Percentiles rank a stretch among this genome's conserved stretches.
Evolutionary conservation across 2,329 filamentous ascomycete species (phyloP).

Genomic region (Botrytis aclada): DNA sequence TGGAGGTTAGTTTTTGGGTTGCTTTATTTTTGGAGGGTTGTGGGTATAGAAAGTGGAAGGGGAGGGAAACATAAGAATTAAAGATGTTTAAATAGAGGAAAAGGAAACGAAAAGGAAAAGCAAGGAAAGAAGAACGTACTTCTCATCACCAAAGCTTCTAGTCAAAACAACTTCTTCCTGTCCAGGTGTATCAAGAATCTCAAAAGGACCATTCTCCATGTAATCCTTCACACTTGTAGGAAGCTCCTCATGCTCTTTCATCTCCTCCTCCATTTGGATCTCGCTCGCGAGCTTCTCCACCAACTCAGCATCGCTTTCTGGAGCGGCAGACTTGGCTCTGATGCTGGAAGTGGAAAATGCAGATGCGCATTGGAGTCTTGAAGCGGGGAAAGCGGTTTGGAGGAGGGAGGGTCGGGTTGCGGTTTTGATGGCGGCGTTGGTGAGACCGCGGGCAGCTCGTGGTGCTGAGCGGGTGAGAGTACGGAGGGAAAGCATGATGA

Average conservation of each 20-base stretch:
- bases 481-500: conserved; percentile 66
- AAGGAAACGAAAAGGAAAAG: neutral
- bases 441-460: conserved; percentile 58
- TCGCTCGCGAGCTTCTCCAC: conserved; percentile 82
- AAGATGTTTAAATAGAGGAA: neutral
- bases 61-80: neutral
- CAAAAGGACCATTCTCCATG: conserved; percentile 78
- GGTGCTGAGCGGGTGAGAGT: conserved; percentile 64
- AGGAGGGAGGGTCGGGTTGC: conserved; percentile 31
- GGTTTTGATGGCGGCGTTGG: conserved; percentile 50
- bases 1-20: neutral
- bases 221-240: conserved; percentile 83
- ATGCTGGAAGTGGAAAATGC: conserved; percentile 43
- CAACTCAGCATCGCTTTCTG: conserved; percentile 72
- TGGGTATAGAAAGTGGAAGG: conserved; percentile 35
- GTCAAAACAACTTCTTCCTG: conserved; percentile 84
- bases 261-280: conserved; percentile 77
- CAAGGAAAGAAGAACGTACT: conserved; percentile 53
- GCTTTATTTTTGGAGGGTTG: conserved; percentile 27
- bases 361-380: conserved; percentile 31
- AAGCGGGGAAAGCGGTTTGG: conserved; percentile 34
- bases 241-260: conserved; percentile 66
- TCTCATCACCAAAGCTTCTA: conserved; percentile 82
- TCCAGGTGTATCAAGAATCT: conserved; percentile 77
- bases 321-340: conserved; percentile 38